A percentile compares a stretch with the other conserved stretches of the same genome.
Conservation (phyloP, 2,329 filamentous ascomycete species). For the Botryosphaeria dothidea region DNA sequence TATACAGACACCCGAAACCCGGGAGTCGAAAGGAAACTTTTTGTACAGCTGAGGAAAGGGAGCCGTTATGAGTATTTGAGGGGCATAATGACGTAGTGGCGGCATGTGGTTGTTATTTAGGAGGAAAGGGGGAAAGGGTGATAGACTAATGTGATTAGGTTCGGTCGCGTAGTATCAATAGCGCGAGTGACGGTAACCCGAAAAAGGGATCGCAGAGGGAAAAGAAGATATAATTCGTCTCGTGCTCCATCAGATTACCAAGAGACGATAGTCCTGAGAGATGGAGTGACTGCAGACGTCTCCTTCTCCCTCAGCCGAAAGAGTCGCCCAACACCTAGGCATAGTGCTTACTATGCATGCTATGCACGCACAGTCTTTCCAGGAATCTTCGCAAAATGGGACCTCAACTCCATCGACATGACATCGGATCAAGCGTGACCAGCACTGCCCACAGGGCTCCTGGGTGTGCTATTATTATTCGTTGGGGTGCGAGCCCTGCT, state of each 20-base stretch:
- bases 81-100: slow-evolving; percentile 6
- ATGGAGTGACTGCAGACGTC: background rate
- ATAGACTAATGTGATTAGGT: background rate
- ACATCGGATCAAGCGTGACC: slow-evolving; percentile 2
- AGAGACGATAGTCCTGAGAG: background rate
- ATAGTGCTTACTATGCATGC: background rate
- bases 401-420: background rate
- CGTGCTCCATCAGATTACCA: background rate
- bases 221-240: background rate
- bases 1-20: background rate
- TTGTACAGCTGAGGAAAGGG: background rate
- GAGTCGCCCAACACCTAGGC: background rate
- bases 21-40: background rate
- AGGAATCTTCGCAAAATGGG: background rate
- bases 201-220: background rate
- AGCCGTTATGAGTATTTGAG: slow-evolving; percentile 1
- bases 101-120: background rate
- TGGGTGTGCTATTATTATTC: slow-evolving; percentile 10
- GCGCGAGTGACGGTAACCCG: background rate
- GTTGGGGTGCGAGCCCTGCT: slow-evolving; percentile 9
- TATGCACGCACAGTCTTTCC: background rate
- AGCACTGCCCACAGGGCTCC: slow-evolving; percentile 11
- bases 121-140: background rate
- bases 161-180: background rate
- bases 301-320: background rate